Evolutionary conservation across 2,329 filamentous ascomycete species (phyloP).

Genomic region (Mycosphaerella sp.): DNA sequence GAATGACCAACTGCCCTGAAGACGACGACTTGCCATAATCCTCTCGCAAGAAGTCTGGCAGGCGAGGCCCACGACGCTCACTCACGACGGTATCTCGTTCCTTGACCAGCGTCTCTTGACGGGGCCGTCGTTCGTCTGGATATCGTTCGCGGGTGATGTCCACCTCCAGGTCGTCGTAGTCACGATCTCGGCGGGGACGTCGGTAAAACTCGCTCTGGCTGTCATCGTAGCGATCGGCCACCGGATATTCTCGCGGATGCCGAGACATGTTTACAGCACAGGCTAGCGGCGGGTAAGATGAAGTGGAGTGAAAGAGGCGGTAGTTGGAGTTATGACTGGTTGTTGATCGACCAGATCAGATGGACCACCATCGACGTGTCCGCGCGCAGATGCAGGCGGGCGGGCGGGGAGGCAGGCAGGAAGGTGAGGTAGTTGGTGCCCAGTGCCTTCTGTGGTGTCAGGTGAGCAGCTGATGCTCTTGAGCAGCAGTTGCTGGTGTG

Average conservation of each 20-base stretch:
- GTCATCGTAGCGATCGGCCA: constrained; percentile 43
- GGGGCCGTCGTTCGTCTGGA: constrained; percentile 21
- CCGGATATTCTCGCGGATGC: constrained; percentile 26
- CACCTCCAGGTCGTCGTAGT: constrained; percentile 47
- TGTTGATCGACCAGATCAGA: not conserved
- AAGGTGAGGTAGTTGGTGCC: not conserved
- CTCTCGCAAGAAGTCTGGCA: constrained; percentile 46
- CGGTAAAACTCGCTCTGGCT: constrained; percentile 38
- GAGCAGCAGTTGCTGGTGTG: not conserved
- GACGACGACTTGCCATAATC: constrained; percentile 41
- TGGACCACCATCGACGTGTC: not conserved
- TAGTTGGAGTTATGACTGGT: not conserved
- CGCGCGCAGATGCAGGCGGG: not conserved
- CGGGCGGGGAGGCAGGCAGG: not conserved
- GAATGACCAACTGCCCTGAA: constrained; percentile 43
- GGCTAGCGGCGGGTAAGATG: constrained; percentile 4
- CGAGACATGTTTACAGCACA: constrained; percentile 25
- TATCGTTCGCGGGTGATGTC: constrained; percentile 37
- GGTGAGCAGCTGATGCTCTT: constrained; percentile 4
- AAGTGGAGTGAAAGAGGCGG: constrained; percentile 5
- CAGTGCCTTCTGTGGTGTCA: constrained; percentile 5
- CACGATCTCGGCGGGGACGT: constrained; percentile 35
- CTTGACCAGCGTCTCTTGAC: constrained; percentile 25
- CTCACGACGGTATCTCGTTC: constrained; percentile 31
- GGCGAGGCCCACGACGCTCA: constrained; percentile 36